Evolutionary conservation across 495 filamentous ascomycete genomes (phyloP).

Genomic region (Sordaria brevicollis): DNA sequence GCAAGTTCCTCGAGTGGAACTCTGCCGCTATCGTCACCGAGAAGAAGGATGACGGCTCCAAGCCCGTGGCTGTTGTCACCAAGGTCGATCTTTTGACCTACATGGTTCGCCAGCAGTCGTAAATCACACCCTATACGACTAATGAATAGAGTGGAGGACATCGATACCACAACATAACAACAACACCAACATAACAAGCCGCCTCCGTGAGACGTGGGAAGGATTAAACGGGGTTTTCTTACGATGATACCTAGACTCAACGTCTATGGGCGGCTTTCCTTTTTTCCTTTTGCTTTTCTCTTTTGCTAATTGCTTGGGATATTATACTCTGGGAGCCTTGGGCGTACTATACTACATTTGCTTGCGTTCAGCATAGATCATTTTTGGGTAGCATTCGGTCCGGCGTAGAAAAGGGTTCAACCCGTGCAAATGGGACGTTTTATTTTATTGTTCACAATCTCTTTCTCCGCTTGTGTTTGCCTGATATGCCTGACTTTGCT

Average conservation of each 20-base stretch:
- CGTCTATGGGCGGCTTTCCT: slow-evolving; percentile 5
- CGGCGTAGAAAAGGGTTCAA: slow-evolving; percentile 11
- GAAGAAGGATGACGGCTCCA: slow-evolving; percentile 39
- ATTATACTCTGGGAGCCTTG: background rate
- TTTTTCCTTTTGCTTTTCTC: background rate
- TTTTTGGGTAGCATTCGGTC: background rate
- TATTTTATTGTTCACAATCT: background rate
- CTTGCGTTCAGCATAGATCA: slow-evolving; percentile 4
- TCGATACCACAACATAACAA: background rate
- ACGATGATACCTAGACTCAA: slow-evolving; percentile 13
- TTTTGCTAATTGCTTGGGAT: background rate
- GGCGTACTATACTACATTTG: background rate
- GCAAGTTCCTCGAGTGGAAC: slow-evolving; percentile 96
- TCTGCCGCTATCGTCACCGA: slow-evolving; percentile 90
- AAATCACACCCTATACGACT: background rate
- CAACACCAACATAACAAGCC: background rate
- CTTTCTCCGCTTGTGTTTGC: no score
- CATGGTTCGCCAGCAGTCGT: slow-evolving; percentile 61
- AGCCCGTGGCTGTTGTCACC: slow-evolving; percentile 83
- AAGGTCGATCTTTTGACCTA: slow-evolving; percentile 95
- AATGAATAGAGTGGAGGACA: background rate
- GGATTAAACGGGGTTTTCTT: background rate
- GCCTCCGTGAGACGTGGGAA: background rate
- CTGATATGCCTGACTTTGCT: no score
- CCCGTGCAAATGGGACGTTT: slow-evolving; percentile 16